Evolutionary conservation across 768 basidiomycete genomes (phyloP).

Genomic region (Candolleomyces aberdarensis): DNA sequence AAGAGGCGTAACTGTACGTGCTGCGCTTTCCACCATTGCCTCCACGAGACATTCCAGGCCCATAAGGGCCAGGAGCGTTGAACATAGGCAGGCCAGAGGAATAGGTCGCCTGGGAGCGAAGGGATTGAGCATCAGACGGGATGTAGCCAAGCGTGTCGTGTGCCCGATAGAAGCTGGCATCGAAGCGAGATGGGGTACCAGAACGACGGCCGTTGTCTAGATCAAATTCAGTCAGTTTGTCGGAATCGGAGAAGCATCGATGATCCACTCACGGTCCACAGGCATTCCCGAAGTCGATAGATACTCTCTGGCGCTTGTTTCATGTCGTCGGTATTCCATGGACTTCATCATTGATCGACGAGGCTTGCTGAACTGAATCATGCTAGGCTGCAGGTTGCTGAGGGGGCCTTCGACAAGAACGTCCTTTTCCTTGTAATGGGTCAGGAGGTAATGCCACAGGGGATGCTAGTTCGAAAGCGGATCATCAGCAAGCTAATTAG

Average conservation of each 20-base stretch:
- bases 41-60: conserved; percentile 61
- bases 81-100: conserved; percentile 91
- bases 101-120: conserved; percentile 95
- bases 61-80: conserved; percentile 64
- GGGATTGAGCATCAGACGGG: conserved; percentile 92
- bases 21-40: conserved; percentile 69
- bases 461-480: conserved; percentile 65
- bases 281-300: conserved; percentile 42
- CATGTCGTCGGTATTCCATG: conserved; percentile 90
- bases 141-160: conserved; percentile 94
- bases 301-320: conserved; percentile 86
- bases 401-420: conserved; percentile 95
- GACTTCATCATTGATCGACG: conserved; percentile 84
- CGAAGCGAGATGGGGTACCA: conserved; percentile 92
- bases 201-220: conserved; percentile 58
- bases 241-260: neutral
- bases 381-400: conserved; percentile 93
- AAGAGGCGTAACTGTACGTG: conserved; percentile 82
- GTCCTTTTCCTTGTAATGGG: conserved; percentile 96
- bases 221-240: conserved; percentile 2
- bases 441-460: conserved; percentile 96
- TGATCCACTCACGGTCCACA: conserved; percentile 47
- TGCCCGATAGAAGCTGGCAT: conserved; percentile 91
- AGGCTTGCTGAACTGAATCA: conserved; percentile 99
- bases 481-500: conserved; percentile 7